These are phyloP conservation scores for Cercophora samala DNA, from an alignment of 495 filamentous ascomycete genomes.

Conservation along the genomic window DNA sequence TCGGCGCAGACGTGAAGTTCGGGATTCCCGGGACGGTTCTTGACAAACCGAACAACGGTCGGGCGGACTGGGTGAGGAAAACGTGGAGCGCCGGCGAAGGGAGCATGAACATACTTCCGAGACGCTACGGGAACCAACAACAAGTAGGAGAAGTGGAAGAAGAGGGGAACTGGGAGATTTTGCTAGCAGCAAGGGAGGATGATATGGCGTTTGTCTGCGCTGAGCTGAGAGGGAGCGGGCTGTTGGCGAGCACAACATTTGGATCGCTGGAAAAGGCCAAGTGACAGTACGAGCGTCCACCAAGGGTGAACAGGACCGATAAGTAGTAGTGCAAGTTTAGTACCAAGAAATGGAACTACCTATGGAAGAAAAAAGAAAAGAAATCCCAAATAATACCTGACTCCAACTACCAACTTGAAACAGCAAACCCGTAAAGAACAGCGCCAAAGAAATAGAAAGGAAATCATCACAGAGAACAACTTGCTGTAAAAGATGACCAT, in stretches of 20 bases:
- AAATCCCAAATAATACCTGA: too few relatives aligned
- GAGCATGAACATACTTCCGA: conserved; percentile 4
- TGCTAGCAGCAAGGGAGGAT: not conserved
- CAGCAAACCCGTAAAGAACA: too few relatives aligned
- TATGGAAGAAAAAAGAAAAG: too few relatives aligned
- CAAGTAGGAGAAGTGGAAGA: not conserved
- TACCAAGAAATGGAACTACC: too few relatives aligned
- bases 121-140: not conserved
- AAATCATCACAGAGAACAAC: too few relatives aligned
- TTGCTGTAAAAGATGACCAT: too few relatives aligned
- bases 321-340: too few relatives aligned
- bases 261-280: not conserved
- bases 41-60: too few relatives aligned
- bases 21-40: not conserved
- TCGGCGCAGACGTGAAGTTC: not conserved
- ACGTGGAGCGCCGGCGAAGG: not conserved
- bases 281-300: not conserved
- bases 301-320: too few relatives aligned
- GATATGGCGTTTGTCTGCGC: not conserved
- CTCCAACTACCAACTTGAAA: too few relatives aligned
- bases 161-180: not conserved
- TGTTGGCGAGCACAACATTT: not conserved
- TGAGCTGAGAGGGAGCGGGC: not conserved
- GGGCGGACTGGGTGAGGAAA: not conserved
- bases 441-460: too few relatives aligned